Evolutionary conservation across 805 yeast species (phyloP), one percentile per base, ranked within the genome.

Genomic region (Wickerhamomyces mucosus): DNA sequence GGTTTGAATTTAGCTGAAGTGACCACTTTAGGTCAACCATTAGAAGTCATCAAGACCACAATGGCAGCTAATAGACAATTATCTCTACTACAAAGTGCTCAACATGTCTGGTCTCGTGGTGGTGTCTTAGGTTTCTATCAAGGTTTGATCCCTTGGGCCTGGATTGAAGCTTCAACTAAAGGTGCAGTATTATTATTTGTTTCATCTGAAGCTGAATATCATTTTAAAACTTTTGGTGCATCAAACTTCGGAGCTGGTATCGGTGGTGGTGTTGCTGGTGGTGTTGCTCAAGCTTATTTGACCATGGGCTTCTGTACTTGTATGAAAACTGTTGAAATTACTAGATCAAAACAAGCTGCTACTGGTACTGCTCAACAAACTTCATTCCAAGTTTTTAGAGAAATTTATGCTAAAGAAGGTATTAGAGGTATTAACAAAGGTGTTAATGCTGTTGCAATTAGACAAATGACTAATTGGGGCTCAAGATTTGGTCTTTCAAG

Each of bases 391-490:
- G 96, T 86, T 20, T 92, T 92, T 63, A 72, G 70, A 55, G 92
- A 82, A 23, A 86, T 92, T 40, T 88, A 74, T 58, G 59, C 63
- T 28, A 79, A 68, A 41, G 97, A 92, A 56, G 98, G 98, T 49
- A 74, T 92, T 36, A 69, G 78, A 45, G 98, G 98, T 48, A 85
- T 92, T 55, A 89, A 92, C 63, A 86, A 82, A 63, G 98, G 98
- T 58, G 97, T 89, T 37, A 89, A 89, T 55, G 98, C 98, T 7
- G 96, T 89, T 37, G 97, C 97, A n/a, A 79, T 89, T 44, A 79
- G 98, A 63, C 98, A 92, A 58, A 81, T 85, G 83, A 89, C 97
- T 45, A 92, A 92, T 61, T 92, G 98, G 98, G 98, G 98, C 31
- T 85, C 96, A 14, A 73, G 98, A 55, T 89, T 88, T 50, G 98